Conservation (phyloP, 1,284 basidiomycete species). For the Stygiomarasmius scandens region DNA sequence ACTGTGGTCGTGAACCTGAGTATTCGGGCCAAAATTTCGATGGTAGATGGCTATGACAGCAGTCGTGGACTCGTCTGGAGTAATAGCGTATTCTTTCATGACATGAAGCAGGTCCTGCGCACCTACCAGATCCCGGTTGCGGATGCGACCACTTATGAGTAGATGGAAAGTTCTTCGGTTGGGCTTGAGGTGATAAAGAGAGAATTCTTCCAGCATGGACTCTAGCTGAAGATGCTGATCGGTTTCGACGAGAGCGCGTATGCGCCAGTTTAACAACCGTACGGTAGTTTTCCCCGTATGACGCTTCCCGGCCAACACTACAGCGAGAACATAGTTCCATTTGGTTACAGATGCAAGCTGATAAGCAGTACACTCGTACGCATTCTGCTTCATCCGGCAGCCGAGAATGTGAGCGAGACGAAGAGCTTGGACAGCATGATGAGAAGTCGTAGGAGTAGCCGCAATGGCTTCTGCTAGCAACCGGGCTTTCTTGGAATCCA, state of each 20-base stretch:
- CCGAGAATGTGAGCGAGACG: slow-evolving; percentile 51
- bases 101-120: slow-evolving; percentile 52
- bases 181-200: slow-evolving; percentile 45
- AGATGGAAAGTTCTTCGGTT: slow-evolving; percentile 67
- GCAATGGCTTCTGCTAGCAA: slow-evolving; percentile 49
- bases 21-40: slow-evolving; percentile 60
- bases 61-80: slow-evolving; percentile 58
- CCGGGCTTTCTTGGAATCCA: slow-evolving; percentile 41
- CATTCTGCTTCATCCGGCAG: slow-evolving; percentile 49
- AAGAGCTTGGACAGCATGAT: slow-evolving; percentile 47
- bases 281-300: slow-evolving; percentile 50
- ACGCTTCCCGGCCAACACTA: slow-evolving; percentile 48
- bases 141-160: slow-evolving; percentile 64
- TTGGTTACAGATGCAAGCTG: slow-evolving; percentile 45
- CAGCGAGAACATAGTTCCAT: slow-evolving; percentile 53
- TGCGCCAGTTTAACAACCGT: slow-evolving; percentile 70
- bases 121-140: slow-evolving; percentile 62
- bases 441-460: slow-evolving; percentile 36
- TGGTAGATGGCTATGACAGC: slow-evolving; percentile 60
- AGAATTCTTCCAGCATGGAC: slow-evolving; percentile 52
- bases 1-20: slow-evolving; percentile 52
- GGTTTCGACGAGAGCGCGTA: slow-evolving; percentile 57
- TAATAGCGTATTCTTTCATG: slow-evolving; percentile 61
- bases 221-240: slow-evolving; percentile 50
- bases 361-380: slow-evolving; percentile 59